Conservation (phyloP, 805 yeast genomes). For the Lachancea lanzarotensis region DNA sequence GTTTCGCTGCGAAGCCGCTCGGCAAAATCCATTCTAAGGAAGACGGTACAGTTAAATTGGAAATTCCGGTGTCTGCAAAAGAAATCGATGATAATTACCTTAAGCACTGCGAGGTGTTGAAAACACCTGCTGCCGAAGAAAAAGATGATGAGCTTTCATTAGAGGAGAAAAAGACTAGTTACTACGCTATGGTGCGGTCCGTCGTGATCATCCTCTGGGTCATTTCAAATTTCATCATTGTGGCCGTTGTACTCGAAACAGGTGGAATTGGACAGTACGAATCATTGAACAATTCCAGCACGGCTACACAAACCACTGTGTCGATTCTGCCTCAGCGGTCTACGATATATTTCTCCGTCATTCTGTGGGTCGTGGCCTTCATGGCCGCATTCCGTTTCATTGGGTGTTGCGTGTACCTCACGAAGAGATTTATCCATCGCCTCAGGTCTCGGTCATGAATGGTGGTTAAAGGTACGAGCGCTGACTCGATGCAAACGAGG, state of each 20-base stretch:
- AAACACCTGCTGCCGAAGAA: slow-evolving; percentile 36
- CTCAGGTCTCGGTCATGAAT: slow-evolving; percentile 2
- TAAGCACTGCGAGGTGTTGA: slow-evolving; percentile 54
- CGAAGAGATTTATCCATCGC: slow-evolving; percentile 30
- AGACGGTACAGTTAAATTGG: slow-evolving; percentile 60
- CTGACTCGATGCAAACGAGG: too few species aligned
- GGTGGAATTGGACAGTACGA: slow-evolving; percentile 60
- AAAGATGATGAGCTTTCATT: slow-evolving; percentile 32
- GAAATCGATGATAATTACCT: slow-evolving; percentile 74
- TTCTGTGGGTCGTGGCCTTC: slow-evolving; percentile 89
- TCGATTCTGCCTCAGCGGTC: slow-evolving; percentile 39
- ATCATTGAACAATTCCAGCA: slow-evolving; percentile 16
- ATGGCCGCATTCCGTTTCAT: slow-evolving; percentile 77
- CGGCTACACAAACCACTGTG: slow-evolving; percentile 13
- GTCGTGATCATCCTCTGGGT: slow-evolving; percentile 87
- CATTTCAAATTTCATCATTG: slow-evolving; percentile 72
- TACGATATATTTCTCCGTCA: slow-evolving; percentile 68
- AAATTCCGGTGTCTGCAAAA: slow-evolving; percentile 65
- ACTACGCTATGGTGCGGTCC: slow-evolving; percentile 87
- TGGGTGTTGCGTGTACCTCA: slow-evolving; percentile 62
- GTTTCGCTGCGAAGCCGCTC: slow-evolving; percentile 65
- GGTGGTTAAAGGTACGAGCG: too few species aligned
- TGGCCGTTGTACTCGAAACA: slow-evolving; percentile 76
- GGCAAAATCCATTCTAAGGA: slow-evolving; percentile 75
- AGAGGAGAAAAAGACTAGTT: slow-evolving; percentile 61